Conservation (phyloP, 345 rosid species). For the Eucalyptus paniculata region DNA sequence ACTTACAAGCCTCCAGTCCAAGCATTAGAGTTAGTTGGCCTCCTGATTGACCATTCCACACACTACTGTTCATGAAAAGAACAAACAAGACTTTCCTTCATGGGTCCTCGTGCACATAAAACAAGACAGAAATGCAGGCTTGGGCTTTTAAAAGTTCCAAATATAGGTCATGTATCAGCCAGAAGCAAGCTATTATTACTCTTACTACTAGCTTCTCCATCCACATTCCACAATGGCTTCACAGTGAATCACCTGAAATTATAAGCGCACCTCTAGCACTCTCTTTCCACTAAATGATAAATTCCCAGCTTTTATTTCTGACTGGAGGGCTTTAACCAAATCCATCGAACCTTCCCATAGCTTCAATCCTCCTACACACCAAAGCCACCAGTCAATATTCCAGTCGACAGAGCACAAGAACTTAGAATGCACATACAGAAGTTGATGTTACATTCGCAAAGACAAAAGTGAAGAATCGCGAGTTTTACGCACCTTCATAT, state of each 20-base stretch:
- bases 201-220: not conserved
- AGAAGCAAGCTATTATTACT: not conserved
- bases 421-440: not conserved
- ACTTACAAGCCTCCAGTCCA: not conserved
- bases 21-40: not conserved
- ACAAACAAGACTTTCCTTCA: not conserved
- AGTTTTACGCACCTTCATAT: constrained; percentile 54
- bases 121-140: not conserved
- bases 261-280: constrained; percentile 68
- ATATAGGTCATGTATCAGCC: not conserved
- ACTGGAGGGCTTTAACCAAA: constrained; percentile 66
- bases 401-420: not conserved
- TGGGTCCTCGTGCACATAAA: not conserved
- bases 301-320: constrained; percentile 35
- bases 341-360: constrained; percentile 97
- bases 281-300: constrained; percentile 47
- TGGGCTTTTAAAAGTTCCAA: not conserved
- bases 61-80: not conserved
- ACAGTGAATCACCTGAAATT: constrained; percentile 7
- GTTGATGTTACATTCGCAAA: not conserved
- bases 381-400: not conserved
- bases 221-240: not conserved
- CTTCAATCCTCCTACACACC: constrained; percentile 70
- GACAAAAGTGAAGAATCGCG: not conserved
- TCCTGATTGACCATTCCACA: not conserved